Evolutionary conservation across 768 basidiomycete species (phyloP), one percentile per base, ranked within the genome.

Genomic region (Podaxis sp.): DNA sequence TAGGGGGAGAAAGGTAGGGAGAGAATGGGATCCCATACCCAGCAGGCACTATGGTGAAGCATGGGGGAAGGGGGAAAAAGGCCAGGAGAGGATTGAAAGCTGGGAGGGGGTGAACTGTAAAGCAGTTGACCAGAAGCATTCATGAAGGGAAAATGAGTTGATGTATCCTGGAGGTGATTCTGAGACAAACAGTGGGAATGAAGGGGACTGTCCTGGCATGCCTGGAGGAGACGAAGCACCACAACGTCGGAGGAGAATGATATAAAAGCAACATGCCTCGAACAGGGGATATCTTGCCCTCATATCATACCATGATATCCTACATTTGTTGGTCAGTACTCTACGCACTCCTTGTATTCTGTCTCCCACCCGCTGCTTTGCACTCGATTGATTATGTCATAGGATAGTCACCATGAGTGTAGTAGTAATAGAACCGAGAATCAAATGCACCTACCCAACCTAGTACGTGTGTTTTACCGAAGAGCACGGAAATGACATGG

Each of bases 151-250:
- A 58, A 57, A 33, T 42, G 49, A 65, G 46, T 39, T 46, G 63
- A 79, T 81, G 70, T 71, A 87, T 84, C 83, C 86, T 57, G 83
- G 83, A 56, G 81, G 84, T 65, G 87, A 82, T 19, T 81, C 82
- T 19, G 81, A 79, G 74, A 73, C 70, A 63, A 77, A 78, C 22
- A 84, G 85, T 28, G 83, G 86, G 67, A 88, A 85, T 13, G 80
- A 78, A 15, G 82, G 78, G 2, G 77, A 72, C 65, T 76, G 77
- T 63, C 79, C 78, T 15, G 79, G 80, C 68, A 80, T 76, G 57
- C 73, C 74, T 26, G 76, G 70, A 15, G 80, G 80, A 53, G 82
- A 81, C 17, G 70, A 70, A 46, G 73, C 69, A 51, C 79, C 80
- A 40, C 28, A 6, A 30, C 28, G 4, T 4, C 28, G 64, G 63